Base-by-base conservation (phyloP, 257 asterid species). In the Solanum bulbocastanum region DNA sequence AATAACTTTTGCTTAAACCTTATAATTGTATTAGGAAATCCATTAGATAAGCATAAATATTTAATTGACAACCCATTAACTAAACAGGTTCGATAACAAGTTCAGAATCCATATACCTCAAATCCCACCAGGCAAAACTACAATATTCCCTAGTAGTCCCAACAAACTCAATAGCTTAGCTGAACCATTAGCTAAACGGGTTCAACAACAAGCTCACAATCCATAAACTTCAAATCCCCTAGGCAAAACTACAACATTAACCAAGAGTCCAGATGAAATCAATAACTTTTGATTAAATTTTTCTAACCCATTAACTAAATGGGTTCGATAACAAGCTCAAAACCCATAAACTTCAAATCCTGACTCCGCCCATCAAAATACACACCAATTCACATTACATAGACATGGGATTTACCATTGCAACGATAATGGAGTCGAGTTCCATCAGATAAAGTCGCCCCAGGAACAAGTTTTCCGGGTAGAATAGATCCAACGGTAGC, bases 401-500 rank as follows among this genome's bases (percentile, higher is more conserved):
- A 10, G 15, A 23, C 22, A 71, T 8, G 20, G 5, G 14, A n/a
- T 16, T 37, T 86, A 95, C 99, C 98, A 87, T 95, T 96, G 93
- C 98, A 95, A 14, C 94, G 95, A 91, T 97, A 96, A 73, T 92
- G 92, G 66, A 95, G 96, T 40, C 97, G 95, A 90, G 96, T 90
- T 35, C 97, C 98, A 65, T 97, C 99, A 0, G 98, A 92, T 65
- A 97, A 91, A 42, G 85, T 87, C 58, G 87, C 99, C 25, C 98
- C 99, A 33, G 96, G 94, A 86, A 95, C 92, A 87, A 88, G 87
- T 87, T 82, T 96, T 75, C 98, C 99, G 1, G 98, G 99, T 13
- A 97, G 87, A 91, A 94, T 39, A 86, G 99, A 94, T 94, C 99
- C 99, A 83, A 91, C 91, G 5, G 94, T 88, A 10, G 96, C 98